Base-by-base conservation (phyloP, 164 flowering plant genomes). In the Vitis riparia region DNA sequence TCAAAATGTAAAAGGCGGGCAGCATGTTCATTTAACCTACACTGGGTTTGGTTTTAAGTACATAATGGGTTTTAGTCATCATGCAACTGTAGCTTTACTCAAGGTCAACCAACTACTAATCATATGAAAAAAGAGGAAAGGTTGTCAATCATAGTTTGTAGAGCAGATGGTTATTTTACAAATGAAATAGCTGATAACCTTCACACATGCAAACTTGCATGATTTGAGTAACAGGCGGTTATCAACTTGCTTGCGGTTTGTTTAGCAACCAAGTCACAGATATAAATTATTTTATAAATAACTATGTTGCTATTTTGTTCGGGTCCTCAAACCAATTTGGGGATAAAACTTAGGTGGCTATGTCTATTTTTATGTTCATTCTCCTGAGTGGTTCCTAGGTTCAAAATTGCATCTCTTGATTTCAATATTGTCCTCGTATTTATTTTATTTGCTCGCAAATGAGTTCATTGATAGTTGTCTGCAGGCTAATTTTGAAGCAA, bases 401-500 rank as follows among this genome's bases (percentile, higher is more conserved):
- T 17, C 62, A 59, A 59, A 27, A 8, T 59, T 27, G 4, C 19
- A 4, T 63, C n/a, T 53, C 12, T 37, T 69, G 50, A 15, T 32
- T 70, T 55, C 19, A 23, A 37, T 48, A 17, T 13, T 62, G 51
- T 55, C 62, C 16, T 3, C 11, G 13, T 13, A 27, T 2, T 13
- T 19, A 10, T 16, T 48, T 56, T 49, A 1, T 30, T 32, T 57
- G 2, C 27, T 69, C 8, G 3, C 27, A 6, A 55, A 62, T 9
- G 19, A 53, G 66, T 61, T 69, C 27, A 50, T 62, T 52, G 19
- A 29, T 32, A 32, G 13, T 16, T 11, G 32, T 64, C 44, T 3
- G 5, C 87, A 91, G 95, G 81, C 66, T 68, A 83, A 75, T 68
- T 74, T 80, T 78, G 76, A 67, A 65, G 73, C 83, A 69, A 73